A percentile compares a stretch with the other conserved stretches of the same genome.
phyloP scores from a whole-genome alignment of 495 filamentous ascomycete genomes.

The Aspergillus affinis region DNA sequence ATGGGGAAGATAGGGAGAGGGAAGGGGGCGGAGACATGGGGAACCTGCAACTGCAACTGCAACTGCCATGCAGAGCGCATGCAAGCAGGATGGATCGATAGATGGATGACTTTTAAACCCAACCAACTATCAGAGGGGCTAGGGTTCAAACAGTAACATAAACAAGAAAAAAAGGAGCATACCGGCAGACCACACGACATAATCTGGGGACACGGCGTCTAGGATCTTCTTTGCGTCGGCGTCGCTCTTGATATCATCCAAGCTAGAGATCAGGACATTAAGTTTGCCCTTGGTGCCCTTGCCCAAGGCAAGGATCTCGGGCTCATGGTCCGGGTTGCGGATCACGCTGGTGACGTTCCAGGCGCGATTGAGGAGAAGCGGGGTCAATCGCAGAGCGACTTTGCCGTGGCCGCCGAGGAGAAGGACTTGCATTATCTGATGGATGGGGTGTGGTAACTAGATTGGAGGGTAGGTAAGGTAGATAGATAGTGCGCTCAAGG shows the following conservation, averaged over 20 bases:
- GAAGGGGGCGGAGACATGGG: neutral
- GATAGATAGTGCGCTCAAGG: too few species aligned
- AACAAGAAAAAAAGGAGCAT: constrained; percentile 19
- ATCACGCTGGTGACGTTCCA: constrained; percentile 80
- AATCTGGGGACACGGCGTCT: constrained; percentile 60
- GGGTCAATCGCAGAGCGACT: constrained; percentile 73
- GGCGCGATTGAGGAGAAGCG: constrained; percentile 65
- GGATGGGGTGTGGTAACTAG: neutral
- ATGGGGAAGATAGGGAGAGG: neutral
- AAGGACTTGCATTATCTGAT: constrained; percentile 54
- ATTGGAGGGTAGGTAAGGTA: neutral
- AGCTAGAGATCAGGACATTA: constrained; percentile 61
- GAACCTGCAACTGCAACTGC: too few species aligned
- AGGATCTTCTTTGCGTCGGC: constrained; percentile 61
- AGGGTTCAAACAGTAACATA: too few species aligned
- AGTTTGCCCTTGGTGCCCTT: constrained; percentile 53
- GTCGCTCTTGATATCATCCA: constrained; percentile 67
- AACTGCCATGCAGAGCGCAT: neutral
- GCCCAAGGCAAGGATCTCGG: constrained; percentile 59
- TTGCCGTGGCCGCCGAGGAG: constrained; percentile 83
- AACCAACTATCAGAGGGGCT: constrained; percentile 7
- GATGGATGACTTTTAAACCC: neutral
- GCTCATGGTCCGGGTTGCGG: constrained; percentile 65
- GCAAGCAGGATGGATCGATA: neutral
- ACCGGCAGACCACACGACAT: constrained; percentile 81